A percentile compares a stretch with the other conserved stretches of the same genome.
These are phyloP conservation scores for Casuarina equisetifolia DNA, from an alignment of 306 rosid genomes.

Conservation along the genomic window DNA sequence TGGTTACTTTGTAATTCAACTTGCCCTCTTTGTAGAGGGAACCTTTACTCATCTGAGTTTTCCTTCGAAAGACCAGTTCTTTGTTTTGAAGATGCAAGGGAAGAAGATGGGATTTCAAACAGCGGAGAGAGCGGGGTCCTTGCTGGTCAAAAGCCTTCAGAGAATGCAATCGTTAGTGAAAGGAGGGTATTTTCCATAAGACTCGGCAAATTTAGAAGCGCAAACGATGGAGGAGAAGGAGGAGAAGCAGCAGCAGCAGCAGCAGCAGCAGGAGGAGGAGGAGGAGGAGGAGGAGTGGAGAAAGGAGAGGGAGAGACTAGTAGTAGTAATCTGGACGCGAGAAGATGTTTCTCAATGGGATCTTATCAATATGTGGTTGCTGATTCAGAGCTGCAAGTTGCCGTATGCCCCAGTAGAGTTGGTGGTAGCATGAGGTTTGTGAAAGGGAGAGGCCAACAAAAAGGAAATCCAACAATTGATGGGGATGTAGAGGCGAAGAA, in stretches of 20 bases:
- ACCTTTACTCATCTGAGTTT: conserved; percentile 57
- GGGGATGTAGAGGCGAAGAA: conserved; percentile 67
- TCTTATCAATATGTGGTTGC: conserved; percentile 84
- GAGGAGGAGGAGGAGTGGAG: conserved; percentile 26
- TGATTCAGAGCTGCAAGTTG: conserved; percentile 79
- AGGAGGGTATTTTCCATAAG: conserved; percentile 79
- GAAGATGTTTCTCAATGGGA: conserved; percentile 96
- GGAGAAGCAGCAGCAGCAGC: conserved; percentile 9
- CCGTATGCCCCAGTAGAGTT: conserved; percentile 50
- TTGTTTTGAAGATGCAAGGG: conserved; percentile 51
- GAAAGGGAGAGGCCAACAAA: conserved; percentile 52
- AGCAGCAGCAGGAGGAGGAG: conserved; percentile 14
- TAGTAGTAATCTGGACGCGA: conserved; percentile 61
- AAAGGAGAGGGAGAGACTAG: conserved; percentile 63
- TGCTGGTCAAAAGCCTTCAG: conserved; percentile 48
- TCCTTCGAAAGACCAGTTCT: conserved; percentile 59
- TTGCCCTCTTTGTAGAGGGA: conserved; percentile 92
- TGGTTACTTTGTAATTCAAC: conserved; percentile 90
- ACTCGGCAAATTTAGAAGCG: conserved; percentile 76
- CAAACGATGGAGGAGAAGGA: conserved; percentile 45
- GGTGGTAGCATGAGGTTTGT: conserved; percentile 55
- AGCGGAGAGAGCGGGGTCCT: conserved; percentile 36
- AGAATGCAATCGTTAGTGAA: conserved; percentile 53
- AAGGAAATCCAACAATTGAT: conserved; percentile 48
- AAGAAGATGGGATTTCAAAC: conserved; percentile 50